Percentiles rank a stretch among this genome's conserved stretches.
phyloP scores from a whole-genome alignment of 1,284 basidiomycete genomes.

The Microbotryum intermedium region DNA sequence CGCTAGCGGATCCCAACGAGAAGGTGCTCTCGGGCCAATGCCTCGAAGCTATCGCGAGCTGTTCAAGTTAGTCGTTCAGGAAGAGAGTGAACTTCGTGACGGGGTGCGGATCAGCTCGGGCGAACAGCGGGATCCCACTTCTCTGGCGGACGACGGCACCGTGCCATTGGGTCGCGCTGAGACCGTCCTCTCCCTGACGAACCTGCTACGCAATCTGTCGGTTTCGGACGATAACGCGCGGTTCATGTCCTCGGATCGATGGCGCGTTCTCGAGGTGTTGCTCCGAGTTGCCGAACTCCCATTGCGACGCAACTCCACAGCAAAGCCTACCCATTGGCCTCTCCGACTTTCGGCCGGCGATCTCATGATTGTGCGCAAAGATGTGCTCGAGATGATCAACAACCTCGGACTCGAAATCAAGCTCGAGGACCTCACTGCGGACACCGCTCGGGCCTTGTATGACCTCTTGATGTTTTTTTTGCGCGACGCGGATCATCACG shows the following conservation, averaged over 20 bases:
- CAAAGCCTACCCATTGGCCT: conserved; percentile 31
- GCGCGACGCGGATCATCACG: conserved; percentile 17
- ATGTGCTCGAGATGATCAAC: conserved; percentile 16
- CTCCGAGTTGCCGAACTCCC: conserved; percentile 50
- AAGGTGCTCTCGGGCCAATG: background rate
- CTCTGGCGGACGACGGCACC: conserved; percentile 37
- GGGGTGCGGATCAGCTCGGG: conserved; percentile 22
- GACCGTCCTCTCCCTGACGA: conserved; percentile 60
- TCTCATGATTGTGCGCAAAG: conserved; percentile 19
- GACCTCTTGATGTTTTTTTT: conserved; percentile 28
- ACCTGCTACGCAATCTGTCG: conserved; percentile 80
- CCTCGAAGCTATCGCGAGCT: conserved; percentile 57
- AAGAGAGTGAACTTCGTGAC: conserved; percentile 25
- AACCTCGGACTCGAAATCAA: conserved; percentile 19
- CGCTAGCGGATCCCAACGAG: background rate
- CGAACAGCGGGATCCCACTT: conserved; percentile 14
- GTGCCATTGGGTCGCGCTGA: conserved; percentile 54
- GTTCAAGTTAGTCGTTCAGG: conserved; percentile 47
- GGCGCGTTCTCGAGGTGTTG: conserved; percentile 57
- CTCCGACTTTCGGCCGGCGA: conserved; percentile 57
- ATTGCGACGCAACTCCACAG: conserved; percentile 43
- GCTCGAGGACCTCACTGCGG: background rate
- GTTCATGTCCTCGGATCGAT: conserved; percentile 55
- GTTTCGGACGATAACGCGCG: conserved; percentile 61
- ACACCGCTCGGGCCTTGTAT: conserved; percentile 6